Percentiles rank a stretch among this genome's conserved stretches.
phyloP scores from a whole-genome alignment of 306 rosid species.

The Oemleria cerasiformis region DNA sequence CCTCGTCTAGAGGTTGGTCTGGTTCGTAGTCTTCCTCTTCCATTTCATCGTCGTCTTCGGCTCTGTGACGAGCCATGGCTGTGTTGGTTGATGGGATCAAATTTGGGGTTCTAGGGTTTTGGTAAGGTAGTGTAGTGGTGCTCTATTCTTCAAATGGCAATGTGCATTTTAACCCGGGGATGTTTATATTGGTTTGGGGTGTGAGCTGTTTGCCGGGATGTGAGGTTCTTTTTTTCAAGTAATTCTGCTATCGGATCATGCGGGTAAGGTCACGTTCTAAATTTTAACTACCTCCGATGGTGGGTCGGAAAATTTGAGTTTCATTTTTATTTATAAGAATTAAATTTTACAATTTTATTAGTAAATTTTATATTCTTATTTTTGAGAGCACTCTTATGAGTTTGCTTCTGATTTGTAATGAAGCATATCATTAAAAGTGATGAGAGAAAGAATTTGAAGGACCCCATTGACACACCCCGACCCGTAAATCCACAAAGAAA shows the following conservation, averaged over 20 bases:
- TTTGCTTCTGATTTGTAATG: too few relatives aligned
- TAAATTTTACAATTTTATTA: too few relatives aligned
- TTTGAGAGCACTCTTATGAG: too few relatives aligned
- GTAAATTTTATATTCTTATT: too few relatives aligned
- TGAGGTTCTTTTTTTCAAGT: neutral
- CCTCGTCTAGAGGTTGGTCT: slow-evolving; percentile 48
- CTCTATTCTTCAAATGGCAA: neutral
- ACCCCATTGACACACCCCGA: too few relatives aligned
- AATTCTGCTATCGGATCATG: neutral
- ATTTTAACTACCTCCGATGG: too few relatives aligned
- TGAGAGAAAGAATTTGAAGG: too few relatives aligned
- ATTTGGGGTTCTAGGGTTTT: slow-evolving; percentile 21
- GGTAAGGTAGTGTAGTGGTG: neutral
- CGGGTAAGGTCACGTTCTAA: neutral
- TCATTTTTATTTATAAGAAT: too few relatives aligned
- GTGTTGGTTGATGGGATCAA: neutral
- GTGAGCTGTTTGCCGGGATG: neutral
- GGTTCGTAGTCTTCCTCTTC: slow-evolving; percentile 62
- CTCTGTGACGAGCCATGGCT: slow-evolving; percentile 55
- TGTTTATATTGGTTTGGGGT: neutral
- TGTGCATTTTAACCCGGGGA: neutral
- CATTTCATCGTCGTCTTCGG: slow-evolving; percentile 49
- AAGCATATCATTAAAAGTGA: too few relatives aligned
- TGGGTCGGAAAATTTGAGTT: too few relatives aligned
- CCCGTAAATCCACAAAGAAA: too few relatives aligned